Evolutionary conservation across 2,329 filamentous ascomycete genomes (phyloP).

Genomic region (Aspergillus flavus): DNA sequence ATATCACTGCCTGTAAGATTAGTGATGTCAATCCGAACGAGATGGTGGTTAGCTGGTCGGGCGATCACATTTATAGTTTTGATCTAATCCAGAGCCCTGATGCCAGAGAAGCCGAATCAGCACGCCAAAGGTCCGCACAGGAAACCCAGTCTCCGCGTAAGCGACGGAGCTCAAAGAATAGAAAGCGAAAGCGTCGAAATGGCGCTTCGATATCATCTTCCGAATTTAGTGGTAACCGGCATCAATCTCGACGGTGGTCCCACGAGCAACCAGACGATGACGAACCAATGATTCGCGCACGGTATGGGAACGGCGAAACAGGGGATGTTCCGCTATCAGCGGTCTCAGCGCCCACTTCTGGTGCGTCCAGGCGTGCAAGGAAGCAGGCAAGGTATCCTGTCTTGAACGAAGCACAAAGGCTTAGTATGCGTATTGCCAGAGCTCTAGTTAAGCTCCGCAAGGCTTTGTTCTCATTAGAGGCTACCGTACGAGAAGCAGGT

Average conservation of each 20-base stretch:
- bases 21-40: conserved; percentile 70
- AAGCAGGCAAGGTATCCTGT: conserved; percentile 46
- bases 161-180: conserved; percentile 41
- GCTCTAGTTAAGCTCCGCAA: conserved; percentile 57
- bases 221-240: conserved; percentile 46
- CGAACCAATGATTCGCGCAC: conserved; percentile 57
- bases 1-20: conserved; percentile 72
- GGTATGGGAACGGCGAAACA: conserved; percentile 62
- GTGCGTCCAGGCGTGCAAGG: conserved; percentile 37
- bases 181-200: conserved; percentile 62
- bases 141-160: conserved; percentile 31
- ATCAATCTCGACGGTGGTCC: conserved; percentile 53
- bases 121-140: conserved; percentile 27
- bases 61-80: conserved; percentile 68
- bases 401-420: conserved; percentile 55
- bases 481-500: conserved; percentile 33
- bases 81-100: conserved; percentile 63
- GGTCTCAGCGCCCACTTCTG: conserved; percentile 26
- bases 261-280: conserved; percentile 41
- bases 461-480: conserved; percentile 56
- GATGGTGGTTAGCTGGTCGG: conserved; percentile 69
- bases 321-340: conserved; percentile 58
- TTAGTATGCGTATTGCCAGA: conserved; percentile 60
- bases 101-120: conserved; percentile 47
- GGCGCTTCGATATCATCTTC: conserved; percentile 48